Percentiles rank a stretch among this genome's conserved stretches.
These are phyloP conservation scores for Myxozyma melibiosi DNA, from an alignment of 805 yeast genomes.

Conservation along the genomic window DNA sequence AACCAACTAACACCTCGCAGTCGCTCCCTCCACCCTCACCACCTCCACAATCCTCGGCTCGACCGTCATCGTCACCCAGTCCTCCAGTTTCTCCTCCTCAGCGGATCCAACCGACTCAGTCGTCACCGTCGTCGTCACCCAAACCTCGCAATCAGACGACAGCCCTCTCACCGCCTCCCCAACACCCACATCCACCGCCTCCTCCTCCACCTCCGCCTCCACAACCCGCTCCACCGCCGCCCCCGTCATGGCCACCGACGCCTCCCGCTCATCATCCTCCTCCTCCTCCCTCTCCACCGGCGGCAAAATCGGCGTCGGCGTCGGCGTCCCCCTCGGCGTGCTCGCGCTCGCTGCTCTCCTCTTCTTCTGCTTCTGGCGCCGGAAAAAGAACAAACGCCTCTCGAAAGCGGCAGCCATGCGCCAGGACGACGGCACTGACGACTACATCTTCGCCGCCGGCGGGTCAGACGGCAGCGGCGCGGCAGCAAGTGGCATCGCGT, in stretches of 20 bases:
- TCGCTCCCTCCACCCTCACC: neutral
- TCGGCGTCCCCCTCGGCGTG: constrained; percentile 27
- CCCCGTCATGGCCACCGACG: constrained; percentile 1
- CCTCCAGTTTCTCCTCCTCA: neutral
- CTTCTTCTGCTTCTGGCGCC: constrained; percentile 4
- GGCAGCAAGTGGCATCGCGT: neutral
- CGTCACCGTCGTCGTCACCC: constrained; percentile 25
- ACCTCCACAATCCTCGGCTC: neutral
- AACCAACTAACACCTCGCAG: no score
- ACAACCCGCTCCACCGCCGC: neutral
- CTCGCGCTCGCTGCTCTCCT: neutral
- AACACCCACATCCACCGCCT: neutral
- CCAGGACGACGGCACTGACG: no score
- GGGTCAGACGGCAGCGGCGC: neutral
- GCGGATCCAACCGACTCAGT: neutral
- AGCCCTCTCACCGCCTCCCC: neutral
- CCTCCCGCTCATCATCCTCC: neutral
- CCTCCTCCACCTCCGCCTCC: neutral
- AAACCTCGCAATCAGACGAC: constrained; percentile 16
- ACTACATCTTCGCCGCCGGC: no score
- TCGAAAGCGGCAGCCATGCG: no score
- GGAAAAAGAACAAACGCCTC: neutral
- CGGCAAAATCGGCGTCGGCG: constrained; percentile 26
- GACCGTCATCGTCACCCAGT: neutral
- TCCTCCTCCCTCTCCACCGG: constrained; percentile 27